These are phyloP conservation scores for Cutaneotrichosporon sp. DNA, from an alignment of 1,284 basidiomycete genomes.

Conservation along the genomic window DNA sequence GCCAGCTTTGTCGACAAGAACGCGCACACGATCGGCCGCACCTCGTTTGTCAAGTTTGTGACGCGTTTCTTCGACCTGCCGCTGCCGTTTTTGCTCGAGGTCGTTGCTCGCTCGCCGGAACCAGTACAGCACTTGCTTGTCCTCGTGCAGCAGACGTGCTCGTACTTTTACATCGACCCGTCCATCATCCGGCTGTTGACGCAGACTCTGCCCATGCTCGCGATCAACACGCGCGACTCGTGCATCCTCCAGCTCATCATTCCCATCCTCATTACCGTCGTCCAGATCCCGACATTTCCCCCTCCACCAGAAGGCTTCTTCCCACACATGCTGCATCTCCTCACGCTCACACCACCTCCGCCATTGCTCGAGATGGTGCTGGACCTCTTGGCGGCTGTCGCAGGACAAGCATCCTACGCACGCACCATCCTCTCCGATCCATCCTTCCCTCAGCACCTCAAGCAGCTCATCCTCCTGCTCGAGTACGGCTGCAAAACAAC, in stretches of 20 bases:
- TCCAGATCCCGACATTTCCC: conserved; percentile 23
- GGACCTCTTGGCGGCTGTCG: conserved; percentile 37
- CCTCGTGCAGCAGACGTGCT: conserved; percentile 29
- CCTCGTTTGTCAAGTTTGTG: conserved; percentile 24
- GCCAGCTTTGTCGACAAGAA: conserved; percentile 29
- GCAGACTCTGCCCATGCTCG: conserved; percentile 27
- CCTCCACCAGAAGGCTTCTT: conserved; percentile 24
- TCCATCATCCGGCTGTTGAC: conserved; percentile 16
- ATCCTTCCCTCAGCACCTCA: conserved; percentile 29
- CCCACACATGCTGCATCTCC: conserved; percentile 32
- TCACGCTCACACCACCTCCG: conserved; percentile 26
- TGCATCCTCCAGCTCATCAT: conserved; percentile 30
- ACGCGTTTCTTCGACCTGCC: conserved; percentile 36
- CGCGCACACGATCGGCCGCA: conserved; percentile 25
- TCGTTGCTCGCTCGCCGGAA: conserved; percentile 32
- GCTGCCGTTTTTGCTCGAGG: conserved; percentile 28
- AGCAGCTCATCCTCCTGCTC: conserved; percentile 28
- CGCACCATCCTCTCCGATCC: conserved; percentile 28
- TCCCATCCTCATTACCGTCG: conserved; percentile 30
- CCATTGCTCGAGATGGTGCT: conserved; percentile 34
- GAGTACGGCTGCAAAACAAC: conserved; percentile 22
- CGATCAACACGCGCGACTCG: conserved; percentile 34
- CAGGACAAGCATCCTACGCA: conserved; percentile 21
- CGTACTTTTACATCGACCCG: conserved; percentile 15
- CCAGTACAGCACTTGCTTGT: conserved; percentile 33